These are phyloP conservation scores for Annona squamosa DNA, from an alignment of 164 flowering plant species.

Conservation along the genomic window DNA sequence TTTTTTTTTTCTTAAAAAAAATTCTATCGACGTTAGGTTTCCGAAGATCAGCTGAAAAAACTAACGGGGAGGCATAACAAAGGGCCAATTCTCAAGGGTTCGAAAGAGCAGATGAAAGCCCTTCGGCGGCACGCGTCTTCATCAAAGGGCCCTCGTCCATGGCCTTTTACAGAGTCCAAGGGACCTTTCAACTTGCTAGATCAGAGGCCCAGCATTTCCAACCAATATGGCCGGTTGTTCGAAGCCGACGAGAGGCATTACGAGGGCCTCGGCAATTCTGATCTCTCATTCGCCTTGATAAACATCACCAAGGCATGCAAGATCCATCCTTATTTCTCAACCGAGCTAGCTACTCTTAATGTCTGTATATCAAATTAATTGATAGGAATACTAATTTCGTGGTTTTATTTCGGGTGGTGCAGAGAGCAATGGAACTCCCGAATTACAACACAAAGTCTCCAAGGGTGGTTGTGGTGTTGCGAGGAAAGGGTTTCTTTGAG, in stretches of 20 bases:
- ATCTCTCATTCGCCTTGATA: slow-evolving; percentile 22
- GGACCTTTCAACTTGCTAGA: slow-evolving; percentile 30
- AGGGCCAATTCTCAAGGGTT: slow-evolving; percentile 29
- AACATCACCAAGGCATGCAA: slow-evolving; percentile 33
- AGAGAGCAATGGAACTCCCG: slow-evolving; percentile 40
- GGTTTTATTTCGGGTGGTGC: not conserved
- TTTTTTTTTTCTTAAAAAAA: too few relatives aligned
- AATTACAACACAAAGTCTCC: slow-evolving; percentile 35
- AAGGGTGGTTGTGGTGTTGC: slow-evolving; percentile 20
- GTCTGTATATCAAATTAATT: not conserved
- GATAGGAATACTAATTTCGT: too few relatives aligned
- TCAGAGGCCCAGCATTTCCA: slow-evolving; percentile 22
- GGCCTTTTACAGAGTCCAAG: slow-evolving; percentile 16
- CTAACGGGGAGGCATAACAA: slow-evolving; percentile 22
- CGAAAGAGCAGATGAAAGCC: slow-evolving; percentile 33
- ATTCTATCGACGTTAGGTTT: slow-evolving; percentile 16
- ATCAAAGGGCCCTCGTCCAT: slow-evolving; percentile 6
- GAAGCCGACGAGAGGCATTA: slow-evolving; percentile 22
- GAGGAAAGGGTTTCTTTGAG: slow-evolving; percentile 38
- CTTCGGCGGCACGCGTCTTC: slow-evolving; percentile 25
- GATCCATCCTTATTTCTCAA: not conserved
- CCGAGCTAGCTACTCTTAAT: not conserved
- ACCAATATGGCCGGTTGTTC: slow-evolving; percentile 26
- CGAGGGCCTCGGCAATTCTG: slow-evolving; percentile 27
- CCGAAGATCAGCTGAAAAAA: slow-evolving; percentile 25